These are phyloP conservation scores for Fusarium sp. DNA, from an alignment of 2,329 filamentous ascomycete genomes.

Conservation along the genomic window DNA sequence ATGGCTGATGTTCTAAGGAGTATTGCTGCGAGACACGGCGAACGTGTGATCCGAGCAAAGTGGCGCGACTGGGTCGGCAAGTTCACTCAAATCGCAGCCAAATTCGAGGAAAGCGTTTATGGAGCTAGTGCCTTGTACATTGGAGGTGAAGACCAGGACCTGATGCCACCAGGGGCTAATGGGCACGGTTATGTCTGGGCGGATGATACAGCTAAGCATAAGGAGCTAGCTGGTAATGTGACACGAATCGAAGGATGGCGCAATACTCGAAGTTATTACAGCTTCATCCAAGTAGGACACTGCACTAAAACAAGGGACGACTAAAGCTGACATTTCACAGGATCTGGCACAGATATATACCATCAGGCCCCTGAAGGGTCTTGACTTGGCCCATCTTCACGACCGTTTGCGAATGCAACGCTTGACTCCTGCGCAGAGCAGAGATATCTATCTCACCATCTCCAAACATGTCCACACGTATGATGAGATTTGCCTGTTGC, in stretches of 20 bases:
- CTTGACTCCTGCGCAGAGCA: slow-evolving; percentile 77
- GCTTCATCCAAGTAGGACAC: slow-evolving; percentile 80
- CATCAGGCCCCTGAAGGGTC: slow-evolving; percentile 74
- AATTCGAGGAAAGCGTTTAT: slow-evolving; percentile 95
- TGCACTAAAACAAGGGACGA: background rate
- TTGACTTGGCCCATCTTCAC: slow-evolving; percentile 91
- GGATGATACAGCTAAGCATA: slow-evolving; percentile 80
- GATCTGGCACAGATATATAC: slow-evolving; percentile 73
- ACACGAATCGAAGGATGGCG: slow-evolving; percentile 97
- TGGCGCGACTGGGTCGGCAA: slow-evolving; percentile 95
- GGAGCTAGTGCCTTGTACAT: slow-evolving; percentile 91
- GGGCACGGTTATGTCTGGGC: slow-evolving; percentile 97
- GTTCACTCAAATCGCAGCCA: slow-evolving; percentile 90
- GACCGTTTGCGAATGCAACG: slow-evolving; percentile 88
- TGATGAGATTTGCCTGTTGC: slow-evolving; percentile 84
- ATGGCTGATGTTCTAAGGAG: slow-evolving; percentile 87
- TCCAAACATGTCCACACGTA: slow-evolving; percentile 79
- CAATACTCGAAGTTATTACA: slow-evolving; percentile 94
- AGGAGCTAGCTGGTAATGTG: slow-evolving; percentile 90
- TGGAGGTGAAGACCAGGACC: slow-evolving; percentile 76
- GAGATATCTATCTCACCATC: slow-evolving; percentile 86
- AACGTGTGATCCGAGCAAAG: slow-evolving; percentile 88
- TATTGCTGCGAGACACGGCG: slow-evolving; percentile 85
- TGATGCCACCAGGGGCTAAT: slow-evolving; percentile 65
- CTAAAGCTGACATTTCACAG: slow-evolving; percentile 50